A percentile compares a stretch with the other conserved stretches of the same genome.
Conservation (phyloP, 495 filamentous ascomycete genomes). For the Cenococcum geophilum region DNA sequence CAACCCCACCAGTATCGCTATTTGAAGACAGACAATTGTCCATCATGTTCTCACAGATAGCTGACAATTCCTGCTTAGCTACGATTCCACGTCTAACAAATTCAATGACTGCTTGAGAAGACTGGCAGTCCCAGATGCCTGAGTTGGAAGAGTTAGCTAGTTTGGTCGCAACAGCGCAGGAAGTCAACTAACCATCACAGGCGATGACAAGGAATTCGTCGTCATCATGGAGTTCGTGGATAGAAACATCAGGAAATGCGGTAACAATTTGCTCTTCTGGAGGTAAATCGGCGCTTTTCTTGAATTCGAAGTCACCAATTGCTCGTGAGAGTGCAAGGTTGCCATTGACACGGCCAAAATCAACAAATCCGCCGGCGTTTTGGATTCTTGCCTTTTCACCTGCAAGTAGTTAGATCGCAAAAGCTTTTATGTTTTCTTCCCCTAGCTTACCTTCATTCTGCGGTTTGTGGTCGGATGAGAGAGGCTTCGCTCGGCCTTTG, state of each 20-base stretch:
- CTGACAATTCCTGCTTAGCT: constrained; percentile 84
- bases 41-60: constrained; percentile 99
- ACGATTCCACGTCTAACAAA: constrained; percentile 94
- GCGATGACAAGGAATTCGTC: constrained; percentile 97
- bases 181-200: constrained; percentile 71
- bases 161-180: constrained; percentile 8
- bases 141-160: constrained; percentile 33
- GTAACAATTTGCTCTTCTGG: constrained; percentile 98
- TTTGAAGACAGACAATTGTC: constrained; percentile 96
- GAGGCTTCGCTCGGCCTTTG: constrained; percentile 91
- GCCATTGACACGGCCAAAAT: constrained; percentile 96
- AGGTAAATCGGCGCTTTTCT: constrained; percentile 93
- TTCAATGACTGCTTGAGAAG: constrained; percentile 92
- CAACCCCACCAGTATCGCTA: constrained; percentile 95
- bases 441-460: constrained; percentile 78
- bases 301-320: constrained; percentile 99
- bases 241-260: constrained; percentile 85
- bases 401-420: constrained; percentile 37
- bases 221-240: constrained; percentile 83
- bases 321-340: constrained; percentile 96
- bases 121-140: constrained; percentile 99
- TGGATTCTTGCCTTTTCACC: constrained; percentile 94
- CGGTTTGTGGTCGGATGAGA: constrained; percentile 97
- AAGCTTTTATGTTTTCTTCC: neutral
- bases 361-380: constrained; percentile 94